A percentile compares a stretch with the other conserved stretches of the same genome.
These are phyloP conservation scores for Prosopis cineraria DNA, from an alignment of 306 rosid genomes.

Conservation along the genomic window DNA sequence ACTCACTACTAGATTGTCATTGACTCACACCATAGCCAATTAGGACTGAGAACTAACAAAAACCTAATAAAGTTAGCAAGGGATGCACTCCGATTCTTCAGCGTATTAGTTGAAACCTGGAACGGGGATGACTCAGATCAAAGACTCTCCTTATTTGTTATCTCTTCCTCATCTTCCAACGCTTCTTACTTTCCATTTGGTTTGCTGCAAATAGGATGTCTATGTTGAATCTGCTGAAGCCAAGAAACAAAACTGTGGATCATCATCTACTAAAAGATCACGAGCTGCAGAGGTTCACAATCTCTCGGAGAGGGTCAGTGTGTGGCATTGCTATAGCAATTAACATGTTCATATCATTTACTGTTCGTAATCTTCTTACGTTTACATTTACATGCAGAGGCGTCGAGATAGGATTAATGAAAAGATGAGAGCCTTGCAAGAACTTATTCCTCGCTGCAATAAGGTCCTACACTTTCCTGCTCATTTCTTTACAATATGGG, in stretches of 20 bases:
- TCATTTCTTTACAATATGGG: slow-evolving; percentile 4
- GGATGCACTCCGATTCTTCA: not conserved
- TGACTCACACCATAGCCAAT: not conserved
- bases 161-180: not conserved
- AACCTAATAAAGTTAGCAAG: not conserved
- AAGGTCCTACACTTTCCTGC: slow-evolving; percentile 50
- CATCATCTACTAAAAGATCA: slow-evolving; percentile 67
- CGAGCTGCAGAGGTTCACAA: slow-evolving; percentile 97
- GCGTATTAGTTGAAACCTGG: not conserved
- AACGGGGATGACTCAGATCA: not conserved
- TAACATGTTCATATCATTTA: slow-evolving; percentile 5
- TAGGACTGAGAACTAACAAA: not conserved
- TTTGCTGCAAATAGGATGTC: slow-evolving; percentile 52
- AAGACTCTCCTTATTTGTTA: slow-evolving; percentile 3
- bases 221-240: slow-evolving; percentile 61
- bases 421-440: slow-evolving; percentile 93
- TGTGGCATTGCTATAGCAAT: not conserved
- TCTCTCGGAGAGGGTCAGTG: slow-evolving; percentile 91
- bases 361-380: slow-evolving; percentile 16
- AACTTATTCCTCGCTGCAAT: slow-evolving; percentile 92
- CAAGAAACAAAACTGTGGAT: slow-evolving; percentile 54
- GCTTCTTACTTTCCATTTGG: slow-evolving; percentile 1
- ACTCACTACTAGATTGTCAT: slow-evolving; percentile 17
- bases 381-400: slow-evolving; percentile 57
- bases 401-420: slow-evolving; percentile 97